A percentile compares a stretch with the other conserved stretches of the same genome.
phyloP scores from a whole-genome alignment of 805 yeast species.

The Saturnispora kantuleensis region DNA sequence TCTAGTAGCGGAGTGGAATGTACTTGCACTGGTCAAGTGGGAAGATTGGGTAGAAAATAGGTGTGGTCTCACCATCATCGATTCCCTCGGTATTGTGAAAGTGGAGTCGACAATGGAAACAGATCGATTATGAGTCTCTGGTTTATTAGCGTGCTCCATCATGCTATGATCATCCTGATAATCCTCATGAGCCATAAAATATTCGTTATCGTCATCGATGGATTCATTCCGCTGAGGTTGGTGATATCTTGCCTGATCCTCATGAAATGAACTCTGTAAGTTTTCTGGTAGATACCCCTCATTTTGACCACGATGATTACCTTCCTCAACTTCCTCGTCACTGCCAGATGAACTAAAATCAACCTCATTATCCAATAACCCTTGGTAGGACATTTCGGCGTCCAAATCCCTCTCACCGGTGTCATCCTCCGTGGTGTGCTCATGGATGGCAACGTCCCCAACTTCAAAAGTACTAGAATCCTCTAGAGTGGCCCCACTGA shows the following conservation, averaged over 20 bases:
- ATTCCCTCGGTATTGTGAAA: constrained; percentile 4
- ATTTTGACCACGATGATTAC: background rate
- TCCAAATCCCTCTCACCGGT: constrained; percentile 31
- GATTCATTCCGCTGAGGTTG: background rate
- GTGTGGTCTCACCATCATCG: background rate
- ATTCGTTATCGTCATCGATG: constrained; percentile 17
- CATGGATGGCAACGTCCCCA: constrained; percentile 5
- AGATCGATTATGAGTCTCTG: too few relatives aligned
- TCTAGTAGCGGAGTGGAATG: constrained; percentile 4
- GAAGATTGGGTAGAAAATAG: constrained; percentile 3
- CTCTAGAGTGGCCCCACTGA: constrained; percentile 16
- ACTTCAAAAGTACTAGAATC: constrained; percentile 10
- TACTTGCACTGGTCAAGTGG: constrained; percentile 8
- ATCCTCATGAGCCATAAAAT: constrained; percentile 30
- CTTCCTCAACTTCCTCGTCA: constrained; percentile 7
- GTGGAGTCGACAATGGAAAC: too few relatives aligned
- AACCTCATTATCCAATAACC: constrained; percentile 22
- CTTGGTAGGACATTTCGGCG: constrained; percentile 36
- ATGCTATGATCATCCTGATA: constrained; percentile 28
- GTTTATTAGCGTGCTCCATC: constrained; percentile 3
- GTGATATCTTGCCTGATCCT: constrained; percentile 1
- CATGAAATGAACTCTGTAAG: constrained; percentile 12
- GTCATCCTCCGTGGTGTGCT: constrained; percentile 1
- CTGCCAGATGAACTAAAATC: constrained; percentile 1
- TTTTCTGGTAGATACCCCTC: constrained; percentile 2